Evolutionary conservation across 108 stramenopile genomes (phyloP), one percentile per base, ranked within the genome.

Genomic region (Nitzschia putrida): DNA sequence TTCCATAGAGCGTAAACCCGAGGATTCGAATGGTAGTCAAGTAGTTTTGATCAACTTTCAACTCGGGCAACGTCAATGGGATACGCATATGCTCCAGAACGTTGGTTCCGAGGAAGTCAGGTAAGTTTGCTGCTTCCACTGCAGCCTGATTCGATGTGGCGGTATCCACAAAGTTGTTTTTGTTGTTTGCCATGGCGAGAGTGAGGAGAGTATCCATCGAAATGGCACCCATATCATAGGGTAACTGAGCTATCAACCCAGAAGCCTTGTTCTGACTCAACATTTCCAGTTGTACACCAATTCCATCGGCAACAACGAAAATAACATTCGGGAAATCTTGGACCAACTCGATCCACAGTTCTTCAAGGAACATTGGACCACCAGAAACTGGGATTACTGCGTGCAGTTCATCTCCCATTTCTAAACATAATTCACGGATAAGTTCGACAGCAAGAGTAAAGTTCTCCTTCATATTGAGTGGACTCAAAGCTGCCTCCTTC

Each of bases 171-270:
- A 10, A 12, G 10, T 45, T 13, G 13, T 12, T 10, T 45, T 45
- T 45, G 44, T 10, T 45, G n/a, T 53, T 53, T 18, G 53, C 8
- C 20, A 8, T 21, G 7, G 22, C 44, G 9, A 13, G 44, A n/a
- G n/a, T n/a, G n/a, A 12, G 53, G 13, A 75, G 14, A 29, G 52
- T 23, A 8, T 75, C 34, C 18, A 61, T 52, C 9, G 74, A 59
- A 24, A 57, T 14, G 7, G 26, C 24, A 1, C 81, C 77, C 53
- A 74, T 61, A 29, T 78, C 69, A 41, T 47, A 78, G 20, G 81
- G 73, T n/a, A 78, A 21, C 49, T 82, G 81, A 16, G 77, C 77
- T 12, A 82, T 73, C 44, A 82, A 49, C 12, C 77, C 81, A 44
- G n/a, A n/a, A n/a, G n/a, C 44, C 44, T 45, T 45, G 44, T 13